Base-by-base conservation (phyloP, 768 basidiomycete genomes). In the Calocybe gangraenosa region DNA sequence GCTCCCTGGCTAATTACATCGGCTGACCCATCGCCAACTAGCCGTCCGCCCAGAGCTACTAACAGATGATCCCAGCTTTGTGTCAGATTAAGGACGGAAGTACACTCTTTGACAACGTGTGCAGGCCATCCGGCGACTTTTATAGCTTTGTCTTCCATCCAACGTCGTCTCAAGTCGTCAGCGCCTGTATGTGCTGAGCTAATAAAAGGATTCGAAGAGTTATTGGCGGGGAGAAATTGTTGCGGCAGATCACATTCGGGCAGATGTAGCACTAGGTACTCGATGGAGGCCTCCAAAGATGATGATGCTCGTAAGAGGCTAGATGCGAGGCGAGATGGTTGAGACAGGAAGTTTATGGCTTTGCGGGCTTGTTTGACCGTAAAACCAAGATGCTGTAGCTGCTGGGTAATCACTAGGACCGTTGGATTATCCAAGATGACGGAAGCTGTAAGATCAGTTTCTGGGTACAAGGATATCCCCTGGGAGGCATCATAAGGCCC, bases 211-310 rank as follows among this genome's bases (percentile, higher is more conserved):
- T 79, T 75, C 0, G 84, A 87, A 2, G 84, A 79, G 53, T 82
- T 84, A n/a, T 63, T 62, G 8, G 70, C 59, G 3, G 84, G 79
- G 13, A 87, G 63, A 60, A 91, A 90, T 20, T 77, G 75, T 40
- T 70, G 58, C 0, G 94, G 94, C 3, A 96, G 74, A 54, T 95
- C 92, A 46, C 88, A 84, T 67, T 97, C 93, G 0, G 92, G 87
- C 4, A 88, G 59, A 54, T 89, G 79, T 17, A 95, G 71, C 36
- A 95, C 73, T 2, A 96, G 73, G 65, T 90, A 91, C 53, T 92
- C 87, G 36, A 93, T 83, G 41, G 81, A 81, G 0, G 91, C 88
- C 58, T 92, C 82, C 11, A 92, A 63, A 3, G 84, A 78, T 4
- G 79, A 70, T 2, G 82, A 62, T 5, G 77, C 69, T 6, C 60